Evolutionary conservation across 2,329 filamentous ascomycete species (phyloP).

Genomic region (Verticillium tricorpus): DNA sequence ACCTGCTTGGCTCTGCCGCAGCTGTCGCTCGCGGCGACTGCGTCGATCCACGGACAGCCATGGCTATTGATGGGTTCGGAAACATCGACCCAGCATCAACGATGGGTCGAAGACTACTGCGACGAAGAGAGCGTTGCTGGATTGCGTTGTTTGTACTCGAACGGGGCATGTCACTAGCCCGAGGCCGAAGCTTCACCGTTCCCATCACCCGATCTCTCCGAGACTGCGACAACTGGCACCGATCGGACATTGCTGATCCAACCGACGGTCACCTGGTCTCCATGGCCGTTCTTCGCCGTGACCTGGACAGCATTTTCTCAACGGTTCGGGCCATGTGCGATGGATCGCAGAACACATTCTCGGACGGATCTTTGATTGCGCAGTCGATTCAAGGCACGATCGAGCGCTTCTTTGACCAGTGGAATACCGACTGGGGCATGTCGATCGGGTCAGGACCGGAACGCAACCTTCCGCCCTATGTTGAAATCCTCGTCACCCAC

Average conservation of each 20-base stretch:
- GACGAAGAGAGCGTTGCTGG: slow-evolving; percentile 65
- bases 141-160: slow-evolving; percentile 69
- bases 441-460: slow-evolving; percentile 52
- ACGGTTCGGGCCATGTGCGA: slow-evolving; percentile 58
- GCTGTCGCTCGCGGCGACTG: slow-evolving; percentile 55
- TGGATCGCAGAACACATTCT: slow-evolving; percentile 41
- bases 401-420: slow-evolving; percentile 61
- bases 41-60: slow-evolving; percentile 60
- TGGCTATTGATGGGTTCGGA: slow-evolving; percentile 64
- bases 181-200: slow-evolving; percentile 64
- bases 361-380: slow-evolving; percentile 48
- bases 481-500: slow-evolving; percentile 70
- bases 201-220: slow-evolving; percentile 62
- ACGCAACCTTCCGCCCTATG: slow-evolving; percentile 62
- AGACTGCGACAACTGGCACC: slow-evolving; percentile 66
- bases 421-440: slow-evolving; percentile 59
- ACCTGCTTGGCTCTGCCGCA: slow-evolving; percentile 37
- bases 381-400: slow-evolving; percentile 56
- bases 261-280: slow-evolving; percentile 70
- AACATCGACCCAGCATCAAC: slow-evolving; percentile 58
- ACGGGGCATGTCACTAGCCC: slow-evolving; percentile 65
- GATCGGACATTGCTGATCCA: slow-evolving; percentile 56
- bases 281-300: slow-evolving; percentile 63
- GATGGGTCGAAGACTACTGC: slow-evolving; percentile 55
- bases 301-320: slow-evolving; percentile 55